Conservation (phyloP, 2,329 filamentous ascomycete genomes). For the Penicillium brasilianum region DNA sequence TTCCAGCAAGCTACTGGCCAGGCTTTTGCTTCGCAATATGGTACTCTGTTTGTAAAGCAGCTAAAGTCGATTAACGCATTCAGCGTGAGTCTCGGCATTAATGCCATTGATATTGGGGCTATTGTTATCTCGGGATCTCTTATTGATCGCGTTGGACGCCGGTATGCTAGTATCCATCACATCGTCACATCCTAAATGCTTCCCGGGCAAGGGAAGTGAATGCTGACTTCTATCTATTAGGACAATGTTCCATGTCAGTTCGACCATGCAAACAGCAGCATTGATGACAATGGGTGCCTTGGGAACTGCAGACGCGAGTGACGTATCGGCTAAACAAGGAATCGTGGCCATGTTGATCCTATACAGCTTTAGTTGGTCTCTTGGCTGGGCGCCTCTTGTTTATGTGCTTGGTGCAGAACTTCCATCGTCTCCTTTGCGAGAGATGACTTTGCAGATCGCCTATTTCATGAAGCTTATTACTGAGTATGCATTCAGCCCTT, state of each 20-base stretch:
- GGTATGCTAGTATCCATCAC: neutral
- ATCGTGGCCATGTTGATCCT: neutral
- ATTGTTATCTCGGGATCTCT: neutral
- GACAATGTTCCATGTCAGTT: neutral
- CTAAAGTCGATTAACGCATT: conserved; percentile 26
- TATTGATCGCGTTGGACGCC: neutral
- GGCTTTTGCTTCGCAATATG: conserved; percentile 21
- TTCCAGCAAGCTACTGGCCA: conserved; percentile 24
- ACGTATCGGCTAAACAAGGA: neutral
- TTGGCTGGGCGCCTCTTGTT: neutral
- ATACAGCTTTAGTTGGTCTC: neutral
- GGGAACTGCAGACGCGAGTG: neutral
- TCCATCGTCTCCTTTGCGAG: neutral
- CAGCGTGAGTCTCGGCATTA: neutral
- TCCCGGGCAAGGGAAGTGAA: neutral
- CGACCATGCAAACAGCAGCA: neutral
- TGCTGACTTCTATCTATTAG: neutral
- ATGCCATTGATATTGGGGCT: neutral
- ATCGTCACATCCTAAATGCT: neutral
- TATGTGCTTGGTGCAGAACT: neutral
- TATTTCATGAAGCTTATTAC: conserved; percentile 22
- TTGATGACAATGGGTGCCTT: neutral
- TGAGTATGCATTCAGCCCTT: conserved; percentile 4
- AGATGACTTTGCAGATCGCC: neutral
- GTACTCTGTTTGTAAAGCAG: conserved; percentile 21